phyloP scores from a whole-genome alignment of 2,329 filamentous ascomycete genomes.

The Cladosporium sp. region DNA sequence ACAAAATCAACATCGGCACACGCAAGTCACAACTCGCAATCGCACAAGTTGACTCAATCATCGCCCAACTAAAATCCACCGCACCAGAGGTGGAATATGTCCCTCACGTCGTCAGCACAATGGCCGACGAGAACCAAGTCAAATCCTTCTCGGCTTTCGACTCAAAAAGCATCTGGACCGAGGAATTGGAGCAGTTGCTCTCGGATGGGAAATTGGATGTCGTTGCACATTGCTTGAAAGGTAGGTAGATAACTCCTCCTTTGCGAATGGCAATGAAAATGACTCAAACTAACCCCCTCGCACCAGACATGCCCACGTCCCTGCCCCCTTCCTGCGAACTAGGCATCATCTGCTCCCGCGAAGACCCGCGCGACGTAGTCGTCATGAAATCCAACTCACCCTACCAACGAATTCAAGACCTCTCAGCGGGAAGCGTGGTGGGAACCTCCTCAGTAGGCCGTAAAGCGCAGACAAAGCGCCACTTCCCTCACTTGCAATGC shows the following conservation, averaged over 20 bases:
- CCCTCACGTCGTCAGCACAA: conserved; percentile 71
- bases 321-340: conserved; percentile 70
- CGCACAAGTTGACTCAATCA: conserved; percentile 71
- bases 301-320: conserved; percentile 66
- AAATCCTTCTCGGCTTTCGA: conserved; percentile 81
- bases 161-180: conserved; percentile 88
- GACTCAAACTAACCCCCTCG: background rate
- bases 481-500: conserved; percentile 72
- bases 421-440: conserved; percentile 73
- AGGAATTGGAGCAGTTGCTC: conserved; percentile 76
- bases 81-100: conserved; percentile 66
- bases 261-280: background rate
- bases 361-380: conserved; percentile 49
- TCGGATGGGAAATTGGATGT: conserved; percentile 66
- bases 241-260: conserved; percentile 30
- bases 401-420: conserved; percentile 62
- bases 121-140: conserved; percentile 81
- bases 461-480: conserved; percentile 70
- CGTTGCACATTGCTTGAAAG: conserved; percentile 84
- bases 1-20: conserved; percentile 60
- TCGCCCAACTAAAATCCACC: conserved; percentile 57
- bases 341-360: conserved; percentile 69
- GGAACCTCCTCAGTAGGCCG: conserved; percentile 85
- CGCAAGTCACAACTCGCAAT: conserved; percentile 80
- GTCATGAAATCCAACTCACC: conserved; percentile 40